phyloP scores from a whole-genome alignment of 2,329 filamentous ascomycete genomes.

The Beauveria caledonica region DNA sequence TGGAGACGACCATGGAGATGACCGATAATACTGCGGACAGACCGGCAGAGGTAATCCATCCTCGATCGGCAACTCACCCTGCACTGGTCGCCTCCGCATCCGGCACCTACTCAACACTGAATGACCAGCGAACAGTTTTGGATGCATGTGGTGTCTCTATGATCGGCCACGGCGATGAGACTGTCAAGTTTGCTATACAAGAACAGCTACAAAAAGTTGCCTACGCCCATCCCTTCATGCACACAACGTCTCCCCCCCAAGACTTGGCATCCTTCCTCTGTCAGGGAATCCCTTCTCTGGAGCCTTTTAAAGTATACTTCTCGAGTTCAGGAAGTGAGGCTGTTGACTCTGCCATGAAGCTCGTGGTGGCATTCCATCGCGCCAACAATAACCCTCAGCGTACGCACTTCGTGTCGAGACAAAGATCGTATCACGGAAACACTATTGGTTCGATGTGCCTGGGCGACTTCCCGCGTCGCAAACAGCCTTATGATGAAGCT shows the following conservation, averaged over 20 bases:
- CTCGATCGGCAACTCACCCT: no score
- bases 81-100: no score
- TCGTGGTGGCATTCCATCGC: slow-evolving; percentile 39
- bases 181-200: background rate
- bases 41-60: no score
- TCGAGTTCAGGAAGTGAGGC: slow-evolving; percentile 27
- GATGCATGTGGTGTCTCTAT: background rate
- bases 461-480: background rate
- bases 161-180: background rate
- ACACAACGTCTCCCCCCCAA: background rate
- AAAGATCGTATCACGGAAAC: slow-evolving; percentile 40
- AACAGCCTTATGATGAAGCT: background rate
- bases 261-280: background rate
- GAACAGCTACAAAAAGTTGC: background rate
- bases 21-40: no score
- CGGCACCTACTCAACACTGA: no score
- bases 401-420: slow-evolving; percentile 32
- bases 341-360: slow-evolving; percentile 40
- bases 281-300: background rate
- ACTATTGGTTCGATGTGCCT: slow-evolving; percentile 44
- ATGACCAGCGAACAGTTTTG: no score
- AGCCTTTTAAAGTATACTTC: background rate
- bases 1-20: no score
- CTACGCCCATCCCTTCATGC: background rate
- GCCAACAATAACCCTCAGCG: slow-evolving; percentile 30